Conservation (phyloP, 306 rosid species). For the Sindora glabra region DNA sequence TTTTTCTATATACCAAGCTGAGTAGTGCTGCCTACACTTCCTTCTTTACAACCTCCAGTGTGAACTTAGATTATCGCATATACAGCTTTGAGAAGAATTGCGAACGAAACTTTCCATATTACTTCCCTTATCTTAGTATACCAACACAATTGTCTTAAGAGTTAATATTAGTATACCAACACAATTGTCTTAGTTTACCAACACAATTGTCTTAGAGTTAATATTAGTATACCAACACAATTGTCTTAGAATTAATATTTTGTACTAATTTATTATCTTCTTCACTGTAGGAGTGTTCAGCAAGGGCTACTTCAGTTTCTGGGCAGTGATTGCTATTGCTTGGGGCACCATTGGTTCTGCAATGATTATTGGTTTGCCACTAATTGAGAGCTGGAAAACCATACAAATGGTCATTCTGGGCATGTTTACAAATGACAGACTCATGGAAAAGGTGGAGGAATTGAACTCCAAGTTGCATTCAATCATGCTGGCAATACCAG, state of each 20-base stretch:
- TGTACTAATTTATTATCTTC: conserved; percentile 10
- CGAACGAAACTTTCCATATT: too few species aligned
- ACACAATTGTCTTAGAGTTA: too few species aligned
- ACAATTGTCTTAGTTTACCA: too few species aligned
- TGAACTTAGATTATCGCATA: too few species aligned
- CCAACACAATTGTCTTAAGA: too few species aligned
- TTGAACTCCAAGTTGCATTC: conserved; percentile 55
- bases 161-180: too few species aligned
- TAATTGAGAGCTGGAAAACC: conserved; percentile 73
- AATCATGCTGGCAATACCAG: conserved; percentile 62
- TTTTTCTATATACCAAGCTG: too few species aligned
- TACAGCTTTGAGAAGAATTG: too few species aligned
- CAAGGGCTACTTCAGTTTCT: conserved; percentile 64
- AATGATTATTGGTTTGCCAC: conserved; percentile 61
- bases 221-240: too few species aligned
- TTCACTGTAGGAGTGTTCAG: conserved; percentile 55
- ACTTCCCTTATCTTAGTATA: too few species aligned
- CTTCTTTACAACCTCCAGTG: too few species aligned
- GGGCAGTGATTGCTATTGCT: conserved; percentile 84
- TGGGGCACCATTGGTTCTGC: conserved; percentile 86
- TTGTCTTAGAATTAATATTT: not conserved
- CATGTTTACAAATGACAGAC: conserved; percentile 75
- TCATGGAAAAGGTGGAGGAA: conserved; percentile 67
- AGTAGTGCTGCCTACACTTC: too few species aligned
- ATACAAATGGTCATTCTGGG: conserved; percentile 45